Evolutionary conservation across 148 eudicot genomes (phyloP), one percentile per base, ranked within the genome.

Genomic region (Vaccinium corymbosum): DNA sequence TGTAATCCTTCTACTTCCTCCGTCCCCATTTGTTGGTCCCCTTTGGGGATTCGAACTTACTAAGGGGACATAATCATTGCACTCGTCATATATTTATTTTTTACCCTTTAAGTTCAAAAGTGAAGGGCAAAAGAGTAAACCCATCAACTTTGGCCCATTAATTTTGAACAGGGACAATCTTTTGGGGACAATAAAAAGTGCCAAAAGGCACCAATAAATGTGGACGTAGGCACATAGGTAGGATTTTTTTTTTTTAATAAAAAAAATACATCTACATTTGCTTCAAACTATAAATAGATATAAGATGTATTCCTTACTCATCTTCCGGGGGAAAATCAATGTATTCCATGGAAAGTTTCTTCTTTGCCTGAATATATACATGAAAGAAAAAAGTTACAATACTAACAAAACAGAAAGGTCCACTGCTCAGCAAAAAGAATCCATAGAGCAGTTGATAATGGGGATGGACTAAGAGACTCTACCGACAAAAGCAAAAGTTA

Each of bases 291-390:
- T 19, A 81, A 29, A 78, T 76, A 42, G 59, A 32, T 49, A 13
- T 29, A 74, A 79, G 66, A 84, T 71, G 82, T 59, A 89, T 78
- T 79, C 89, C 98, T 91, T 92, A 97, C 99, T 92, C 95, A 19
- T 94, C 93, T 15, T 91, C 94, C 57, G 48, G 52, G 73, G 88
- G 88, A 48, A 89, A 32, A 32, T 94, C 95, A 71, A 86, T 86
- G 46, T 90, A 89, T 84, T 93, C 99, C 94, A 88, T 91, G 51
- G 95, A 89, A 48, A 91, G 91, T 78, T 97, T 97, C 95, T 91
- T 93, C 86, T 84, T 92, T 35, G 84, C 98, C 99, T 97, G 92
- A 64, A 75, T 32, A 56, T 81, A 77, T 76, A 80, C 68, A 53
- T 17, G 32, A 49, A 75, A 76, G 27, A 25, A 64, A 72, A 46